These are phyloP conservation scores for Austroboletus novae-zelandiae DNA, from an alignment of 1,284 basidiomycete species.

Conservation along the genomic window DNA sequence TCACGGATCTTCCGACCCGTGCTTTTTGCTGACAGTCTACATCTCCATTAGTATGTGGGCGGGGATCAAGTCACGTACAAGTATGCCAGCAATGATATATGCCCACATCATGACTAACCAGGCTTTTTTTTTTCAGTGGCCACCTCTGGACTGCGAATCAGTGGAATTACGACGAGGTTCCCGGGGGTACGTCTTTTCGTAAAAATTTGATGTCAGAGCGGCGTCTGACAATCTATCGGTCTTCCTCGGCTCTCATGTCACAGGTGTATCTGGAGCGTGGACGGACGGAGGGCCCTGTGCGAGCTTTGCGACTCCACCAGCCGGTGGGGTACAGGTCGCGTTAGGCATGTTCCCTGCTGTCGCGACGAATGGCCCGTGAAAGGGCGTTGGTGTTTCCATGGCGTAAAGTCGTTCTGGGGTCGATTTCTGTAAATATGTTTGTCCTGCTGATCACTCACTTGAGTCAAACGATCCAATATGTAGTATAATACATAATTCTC, in stretches of 20 bases:
- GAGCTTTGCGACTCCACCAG: slow-evolving; percentile 3
- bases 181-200: slow-evolving; percentile 15
- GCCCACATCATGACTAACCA: background rate
- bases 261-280: slow-evolving; percentile 19
- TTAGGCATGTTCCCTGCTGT: slow-evolving; percentile 5
- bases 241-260: background rate
- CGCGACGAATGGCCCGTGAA: slow-evolving; percentile 4
- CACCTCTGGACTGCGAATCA: slow-evolving; percentile 20
- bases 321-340: slow-evolving; percentile 4
- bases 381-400: no score
- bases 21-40: background rate
- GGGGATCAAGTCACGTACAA: slow-evolving; percentile 24
- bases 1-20: background rate
- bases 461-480: no score
- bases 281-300: slow-evolving; percentile 15
- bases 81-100: background rate
- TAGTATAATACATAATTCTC: no score
- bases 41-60: slow-evolving; percentile 12
- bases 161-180: slow-evolving; percentile 22
- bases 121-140: slow-evolving; percentile 8
- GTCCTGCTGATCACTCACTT: no score
- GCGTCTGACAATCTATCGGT: background rate
- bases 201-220: no score
- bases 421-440: no score
- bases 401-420: no score